Percentiles rank a stretch among this genome's conserved stretches.
Conservation (phyloP, 2,329 filamentous ascomycete species). For the Fusarium pseudograminearum region DNA sequence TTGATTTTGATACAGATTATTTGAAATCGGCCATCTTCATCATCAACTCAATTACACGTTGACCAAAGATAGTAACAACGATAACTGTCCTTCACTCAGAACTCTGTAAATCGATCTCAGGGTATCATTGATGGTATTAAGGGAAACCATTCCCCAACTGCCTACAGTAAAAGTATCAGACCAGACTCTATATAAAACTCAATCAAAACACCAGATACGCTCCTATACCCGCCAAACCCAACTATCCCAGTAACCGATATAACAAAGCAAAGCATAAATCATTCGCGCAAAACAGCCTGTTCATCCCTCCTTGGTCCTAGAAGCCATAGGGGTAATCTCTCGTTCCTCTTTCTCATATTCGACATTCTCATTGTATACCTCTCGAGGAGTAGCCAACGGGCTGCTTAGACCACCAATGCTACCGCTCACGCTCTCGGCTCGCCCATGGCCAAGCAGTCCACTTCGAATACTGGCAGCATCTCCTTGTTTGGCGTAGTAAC, state of each 20-base stretch:
- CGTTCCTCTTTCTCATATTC: conserved; percentile 48
- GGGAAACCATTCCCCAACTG: conserved; percentile 31
- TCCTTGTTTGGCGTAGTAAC: conserved; percentile 77
- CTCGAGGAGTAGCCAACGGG: conserved; percentile 70
- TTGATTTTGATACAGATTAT: neutral
- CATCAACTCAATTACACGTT: neutral
- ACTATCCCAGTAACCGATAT: conserved; percentile 23
- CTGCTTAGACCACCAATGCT: conserved; percentile 75
- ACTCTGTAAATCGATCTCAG: conserved; percentile 23
- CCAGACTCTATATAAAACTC: conserved; percentile 38
- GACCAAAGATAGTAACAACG: neutral
- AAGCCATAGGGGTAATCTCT: conserved; percentile 27
- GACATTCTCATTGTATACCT: conserved; percentile 55
- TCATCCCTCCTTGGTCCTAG: conserved; percentile 39
- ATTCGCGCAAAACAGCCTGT: conserved; percentile 24
- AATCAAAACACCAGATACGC: conserved; percentile 36
- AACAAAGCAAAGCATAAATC: conserved; percentile 37
- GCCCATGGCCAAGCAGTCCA: conserved; percentile 78
- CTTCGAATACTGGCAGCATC: conserved; percentile 85
- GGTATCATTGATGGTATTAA: conserved; percentile 51
- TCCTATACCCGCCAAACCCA: conserved; percentile 28
- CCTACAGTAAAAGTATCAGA: conserved; percentile 40
- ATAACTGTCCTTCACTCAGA: neutral
- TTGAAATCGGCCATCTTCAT: neutral
- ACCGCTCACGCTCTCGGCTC: conserved; percentile 84